Conservation (phyloP, 176 grass and related monocot genomes). For the Dendrocalamus sinicus region DNA sequence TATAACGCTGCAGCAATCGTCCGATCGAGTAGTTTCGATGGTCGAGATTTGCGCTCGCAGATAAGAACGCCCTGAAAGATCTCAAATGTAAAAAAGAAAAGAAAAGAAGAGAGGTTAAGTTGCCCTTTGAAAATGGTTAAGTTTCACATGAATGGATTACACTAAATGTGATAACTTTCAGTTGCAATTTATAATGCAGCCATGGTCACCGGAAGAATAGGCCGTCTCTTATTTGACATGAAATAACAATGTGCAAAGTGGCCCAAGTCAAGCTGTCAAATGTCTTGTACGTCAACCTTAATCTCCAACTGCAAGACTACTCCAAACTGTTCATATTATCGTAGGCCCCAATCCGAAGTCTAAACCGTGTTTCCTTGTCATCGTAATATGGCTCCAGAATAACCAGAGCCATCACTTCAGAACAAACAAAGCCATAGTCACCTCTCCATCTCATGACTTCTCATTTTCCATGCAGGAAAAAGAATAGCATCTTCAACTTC, state of each 20-base stretch:
- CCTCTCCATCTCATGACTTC: not conserved
- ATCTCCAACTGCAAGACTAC: not conserved
- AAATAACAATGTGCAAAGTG: not conserved
- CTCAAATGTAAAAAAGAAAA: too few species aligned
- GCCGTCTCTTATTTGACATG: not conserved
- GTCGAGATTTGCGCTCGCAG: not conserved
- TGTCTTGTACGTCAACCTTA: not conserved
- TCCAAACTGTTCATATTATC: not conserved
- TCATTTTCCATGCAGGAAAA: not conserved
- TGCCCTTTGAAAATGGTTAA: too few species aligned
- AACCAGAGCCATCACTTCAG: not conserved
- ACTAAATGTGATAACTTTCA: not conserved
- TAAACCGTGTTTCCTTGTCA: not conserved
- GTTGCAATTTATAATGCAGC: not conserved
- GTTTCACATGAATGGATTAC: not conserved
- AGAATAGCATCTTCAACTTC: not conserved
- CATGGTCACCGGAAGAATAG: not conserved
- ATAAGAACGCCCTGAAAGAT: not conserved
- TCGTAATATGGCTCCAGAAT: not conserved
- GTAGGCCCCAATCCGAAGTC: not conserved
- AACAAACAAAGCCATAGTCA: not conserved
- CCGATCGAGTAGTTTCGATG: too few species aligned
- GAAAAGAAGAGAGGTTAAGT: too few species aligned
- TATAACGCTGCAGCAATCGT: too few species aligned
- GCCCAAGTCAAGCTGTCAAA: conserved; percentile 12